Evolutionary conservation across 2,329 filamentous ascomycete species (phyloP).

Genomic region (Phaeosphaeria sp.): DNA sequence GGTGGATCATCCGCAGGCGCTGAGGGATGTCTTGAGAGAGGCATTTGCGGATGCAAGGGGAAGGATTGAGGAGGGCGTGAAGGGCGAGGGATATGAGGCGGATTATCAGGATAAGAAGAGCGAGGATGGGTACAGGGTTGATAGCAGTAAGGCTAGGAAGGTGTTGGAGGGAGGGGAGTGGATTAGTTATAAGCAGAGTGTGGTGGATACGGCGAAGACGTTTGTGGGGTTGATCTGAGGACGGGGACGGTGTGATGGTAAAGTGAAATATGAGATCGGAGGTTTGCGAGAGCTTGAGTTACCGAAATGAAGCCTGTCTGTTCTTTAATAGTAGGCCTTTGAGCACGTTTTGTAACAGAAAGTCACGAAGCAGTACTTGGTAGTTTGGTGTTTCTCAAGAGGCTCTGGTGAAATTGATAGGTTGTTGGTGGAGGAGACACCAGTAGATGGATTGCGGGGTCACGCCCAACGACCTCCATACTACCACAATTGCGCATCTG

Average conservation of each 20-base stretch:
- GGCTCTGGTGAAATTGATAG: conserved; percentile 50
- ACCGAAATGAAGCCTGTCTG: no score
- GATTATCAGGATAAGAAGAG: conserved; percentile 23
- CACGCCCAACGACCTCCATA: background rate
- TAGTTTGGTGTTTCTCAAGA: no score
- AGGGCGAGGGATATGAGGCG: conserved; percentile 50
- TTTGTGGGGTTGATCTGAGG: conserved; percentile 26
- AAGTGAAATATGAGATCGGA: no score
- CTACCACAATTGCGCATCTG: background rate
- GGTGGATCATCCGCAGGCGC: conserved; percentile 46
- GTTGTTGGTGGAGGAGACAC: background rate
- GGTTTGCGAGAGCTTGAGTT: no score
- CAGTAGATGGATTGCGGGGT: background rate
- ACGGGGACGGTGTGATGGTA: background rate
- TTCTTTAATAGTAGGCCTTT: no score
- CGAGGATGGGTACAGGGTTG: conserved; percentile 8
- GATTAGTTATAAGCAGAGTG: conserved; percentile 28
- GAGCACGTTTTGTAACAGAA: no score
- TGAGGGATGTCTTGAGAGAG: conserved; percentile 52
- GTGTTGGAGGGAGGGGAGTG: conserved; percentile 20
- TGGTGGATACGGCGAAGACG: conserved; percentile 47
- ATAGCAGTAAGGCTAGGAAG: conserved; percentile 25
- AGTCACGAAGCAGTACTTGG: no score
- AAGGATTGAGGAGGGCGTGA: conserved; percentile 48
- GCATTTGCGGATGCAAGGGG: conserved; percentile 34